Evolutionary conservation across 2,329 filamentous ascomycete genomes (phyloP).

Genomic region (Aureobasidium leucospermi): DNA sequence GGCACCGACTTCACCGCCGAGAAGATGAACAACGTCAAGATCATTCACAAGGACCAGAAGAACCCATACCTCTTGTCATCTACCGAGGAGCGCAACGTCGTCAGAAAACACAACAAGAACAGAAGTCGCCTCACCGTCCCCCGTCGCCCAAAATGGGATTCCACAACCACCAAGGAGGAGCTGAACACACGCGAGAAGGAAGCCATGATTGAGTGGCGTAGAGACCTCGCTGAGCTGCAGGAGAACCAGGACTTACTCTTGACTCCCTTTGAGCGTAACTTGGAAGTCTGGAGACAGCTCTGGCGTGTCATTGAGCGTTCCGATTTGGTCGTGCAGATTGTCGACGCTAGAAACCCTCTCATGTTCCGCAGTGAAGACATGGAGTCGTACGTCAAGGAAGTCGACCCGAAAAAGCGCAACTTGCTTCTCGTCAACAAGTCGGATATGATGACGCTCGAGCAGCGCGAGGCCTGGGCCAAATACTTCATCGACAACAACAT

Average conservation of each 20-base stretch:
- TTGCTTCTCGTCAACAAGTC: conserved; percentile 94
- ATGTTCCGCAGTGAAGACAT: conserved; percentile 92
- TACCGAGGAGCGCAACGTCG: conserved; percentile 68
- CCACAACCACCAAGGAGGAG: conserved; percentile 72
- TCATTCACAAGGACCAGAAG: conserved; percentile 92
- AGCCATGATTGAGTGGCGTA: conserved; percentile 77
- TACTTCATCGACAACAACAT: conserved; percentile 77
- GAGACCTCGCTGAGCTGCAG: conserved; percentile 84
- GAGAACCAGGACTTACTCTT: conserved; percentile 91
- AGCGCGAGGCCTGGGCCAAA: conserved; percentile 76
- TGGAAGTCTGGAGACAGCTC: conserved; percentile 95
- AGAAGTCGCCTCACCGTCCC: conserved; percentile 77
- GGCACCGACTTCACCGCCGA: conserved; percentile 98
- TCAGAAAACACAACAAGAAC: conserved; percentile 79
- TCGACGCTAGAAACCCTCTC: conserved; percentile 89
- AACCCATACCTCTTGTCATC: conserved; percentile 89
- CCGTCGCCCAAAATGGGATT: conserved; percentile 81
- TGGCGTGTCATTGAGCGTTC: conserved; percentile 98
- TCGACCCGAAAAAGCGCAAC: conserved; percentile 82
- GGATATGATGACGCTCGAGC: conserved; percentile 91
- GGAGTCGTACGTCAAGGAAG: conserved; percentile 88
- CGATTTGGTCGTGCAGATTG: conserved; percentile 94
- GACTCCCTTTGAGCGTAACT: conserved; percentile 94
- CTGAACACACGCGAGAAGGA: conserved; percentile 74
- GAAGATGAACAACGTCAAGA: conserved; percentile 98